Conservation (phyloP, 768 basidiomycete species). For the Paxillus involutus region DNA sequence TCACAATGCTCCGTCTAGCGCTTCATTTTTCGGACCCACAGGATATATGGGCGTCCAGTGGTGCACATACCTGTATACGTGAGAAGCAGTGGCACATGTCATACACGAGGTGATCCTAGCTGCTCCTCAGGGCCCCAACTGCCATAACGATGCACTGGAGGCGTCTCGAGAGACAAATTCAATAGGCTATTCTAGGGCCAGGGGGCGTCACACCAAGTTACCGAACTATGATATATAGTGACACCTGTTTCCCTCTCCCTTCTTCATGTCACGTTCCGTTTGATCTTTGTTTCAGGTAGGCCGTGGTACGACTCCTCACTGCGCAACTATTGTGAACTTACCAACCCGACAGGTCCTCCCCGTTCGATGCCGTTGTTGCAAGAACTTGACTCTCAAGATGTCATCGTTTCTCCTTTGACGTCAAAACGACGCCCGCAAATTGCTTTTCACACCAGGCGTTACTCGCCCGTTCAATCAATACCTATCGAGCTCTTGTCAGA, state of each 20-base stretch:
- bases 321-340: not conserved
- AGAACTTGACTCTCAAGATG: not conserved
- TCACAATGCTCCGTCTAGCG: not conserved
- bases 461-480: slow-evolving; percentile 10
- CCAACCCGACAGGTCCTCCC: not conserved
- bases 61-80: not conserved
- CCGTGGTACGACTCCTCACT: not conserved
- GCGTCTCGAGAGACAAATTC: not conserved
- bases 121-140: slow-evolving; percentile 13
- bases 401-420: not conserved
- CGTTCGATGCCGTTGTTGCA: slow-evolving; percentile 13
- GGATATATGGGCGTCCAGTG: not conserved
- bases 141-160: slow-evolving; percentile 1
- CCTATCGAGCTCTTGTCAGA: slow-evolving; percentile 37
- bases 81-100: slow-evolving; percentile 15
- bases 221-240: slow-evolving; percentile 1
- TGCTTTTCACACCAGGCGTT: not conserved
- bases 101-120: slow-evolving; percentile 18
- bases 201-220: not conserved
- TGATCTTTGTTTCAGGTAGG: not conserved
- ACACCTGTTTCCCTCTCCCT: not conserved
- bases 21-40: not conserved
- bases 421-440: not conserved
- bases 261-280: not conserved
- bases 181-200: not conserved